phyloP scores from a whole-genome alignment of 2,329 filamentous ascomycete genomes.

The Penicillium sp. region DNA sequence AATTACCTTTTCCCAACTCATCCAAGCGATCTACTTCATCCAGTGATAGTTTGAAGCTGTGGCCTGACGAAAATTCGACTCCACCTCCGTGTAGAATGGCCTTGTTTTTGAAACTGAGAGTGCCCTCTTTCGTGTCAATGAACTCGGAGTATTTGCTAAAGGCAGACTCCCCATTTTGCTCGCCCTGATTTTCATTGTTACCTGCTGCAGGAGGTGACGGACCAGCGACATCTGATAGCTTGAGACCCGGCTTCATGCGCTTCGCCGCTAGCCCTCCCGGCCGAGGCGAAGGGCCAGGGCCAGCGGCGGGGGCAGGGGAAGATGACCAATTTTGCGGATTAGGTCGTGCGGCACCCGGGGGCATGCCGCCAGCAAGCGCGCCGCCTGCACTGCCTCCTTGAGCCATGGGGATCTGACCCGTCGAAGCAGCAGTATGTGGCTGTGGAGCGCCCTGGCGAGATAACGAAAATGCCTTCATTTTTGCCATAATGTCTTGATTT shows the following conservation, averaged over 20 bases:
- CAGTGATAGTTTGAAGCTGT: constrained; percentile 87
- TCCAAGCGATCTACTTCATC: constrained; percentile 92
- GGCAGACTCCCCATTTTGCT: constrained; percentile 39
- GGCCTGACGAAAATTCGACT: constrained; percentile 87
- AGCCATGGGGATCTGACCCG: constrained; percentile 31
- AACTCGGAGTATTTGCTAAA: constrained; percentile 74
- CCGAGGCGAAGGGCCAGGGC: constrained; percentile 46
- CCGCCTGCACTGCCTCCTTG: constrained; percentile 24
- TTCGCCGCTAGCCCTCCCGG: constrained; percentile 48
- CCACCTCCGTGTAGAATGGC: constrained; percentile 84
- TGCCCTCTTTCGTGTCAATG: constrained; percentile 88
- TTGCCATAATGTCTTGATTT: constrained; percentile 63
- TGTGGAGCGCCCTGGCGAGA: constrained; percentile 59
- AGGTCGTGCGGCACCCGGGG: constrained; percentile 26
- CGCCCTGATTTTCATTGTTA: constrained; percentile 18
- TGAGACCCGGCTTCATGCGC: constrained; percentile 47
- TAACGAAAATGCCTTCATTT: constrained; percentile 67
- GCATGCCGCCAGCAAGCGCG: constrained; percentile 30
- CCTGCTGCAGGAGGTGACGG: constrained; percentile 42
- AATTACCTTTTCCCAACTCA: constrained; percentile 96
- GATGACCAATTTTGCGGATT: constrained; percentile 34
- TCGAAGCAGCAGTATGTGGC: constrained; percentile 32
- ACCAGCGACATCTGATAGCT: constrained; percentile 49
- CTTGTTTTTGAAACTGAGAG: constrained; percentile 87
- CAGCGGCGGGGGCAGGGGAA: constrained; percentile 35